Base-by-base conservation (phyloP, 148 eudicot species). In the Vaccinium darrowii region DNA sequence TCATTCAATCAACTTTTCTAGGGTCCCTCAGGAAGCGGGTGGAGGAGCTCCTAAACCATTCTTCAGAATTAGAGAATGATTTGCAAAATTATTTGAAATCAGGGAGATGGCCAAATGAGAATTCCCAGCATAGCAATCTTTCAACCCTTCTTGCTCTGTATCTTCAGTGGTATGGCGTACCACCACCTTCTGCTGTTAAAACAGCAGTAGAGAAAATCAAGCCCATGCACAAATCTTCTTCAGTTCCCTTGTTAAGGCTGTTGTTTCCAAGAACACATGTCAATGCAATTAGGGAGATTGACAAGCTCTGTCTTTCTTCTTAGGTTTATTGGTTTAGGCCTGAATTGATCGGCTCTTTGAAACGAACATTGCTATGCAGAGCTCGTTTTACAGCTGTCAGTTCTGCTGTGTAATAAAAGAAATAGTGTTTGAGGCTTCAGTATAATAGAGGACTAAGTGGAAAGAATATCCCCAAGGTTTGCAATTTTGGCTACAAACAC, bases 1-100 rank as follows among this genome's bases (percentile, higher is more conserved):
- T 97, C 72, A 86, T 97, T 83, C 98, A 95, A 87, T 89, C 95
- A 30, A 87, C 90, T 83, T 97, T 94, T 83, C 83, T 95, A 11
- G 98, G 98, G 14, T 91, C 98, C 43, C 88, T 97, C 79, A 88
- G 89, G 90, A 95, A 91, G 89, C 92, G 95, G n/a, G 84, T 97
- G 25, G 94, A 93, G 43, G 95, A 94, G 81, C 89, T 97, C 74
- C 84, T 97, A 1, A 83, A 84, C 54, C 81, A 16, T 84, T 86
- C 88, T 53, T 76, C 65, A 18, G 86, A 81, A 19, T 60, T 93
- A 43, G 81, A 85, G 83, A 47, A 79, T 43, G 84, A 89, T 88
- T 80, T 97, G 30, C 83, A 21, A 54, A 87, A 87, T 60, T 97
- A 97, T 82, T 54, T 92, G 51, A 82, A 75, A 67, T 84, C 90